A percentile compares a stretch with the other conserved stretches of the same genome.
Conservation (phyloP, 345 rosid genomes). For the Passiflora organensis region DNA sequence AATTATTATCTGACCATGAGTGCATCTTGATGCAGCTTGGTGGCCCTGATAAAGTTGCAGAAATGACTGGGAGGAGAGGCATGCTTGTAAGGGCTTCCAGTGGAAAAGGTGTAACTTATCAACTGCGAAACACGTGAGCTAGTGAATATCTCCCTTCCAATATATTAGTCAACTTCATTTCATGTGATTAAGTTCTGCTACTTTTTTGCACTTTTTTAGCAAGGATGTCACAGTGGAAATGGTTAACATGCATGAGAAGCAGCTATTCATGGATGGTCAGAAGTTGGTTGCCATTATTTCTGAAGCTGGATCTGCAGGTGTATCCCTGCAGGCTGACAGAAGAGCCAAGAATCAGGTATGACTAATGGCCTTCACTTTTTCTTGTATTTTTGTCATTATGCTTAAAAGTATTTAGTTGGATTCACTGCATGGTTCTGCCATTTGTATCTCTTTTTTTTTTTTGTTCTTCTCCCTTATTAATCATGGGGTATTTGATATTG, state of each 20-base stretch:
- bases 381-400: not conserved
- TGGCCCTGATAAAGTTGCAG: conserved; percentile 96
- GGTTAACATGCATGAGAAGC: conserved; percentile 99
- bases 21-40: conserved; percentile 65
- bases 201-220: conserved; percentile 35
- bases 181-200: conserved; percentile 16
- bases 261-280: conserved; percentile 97
- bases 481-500: conserved; percentile 7
- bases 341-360: conserved; percentile 85
- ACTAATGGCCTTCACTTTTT: too few species aligned
- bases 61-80: conserved; percentile 97
- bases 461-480: not conserved
- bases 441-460: not conserved
- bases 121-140: conserved; percentile 91
- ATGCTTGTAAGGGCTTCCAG: conserved; percentile 94
- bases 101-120: conserved; percentile 98
- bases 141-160: conserved; percentile 4
- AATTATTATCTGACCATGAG: conserved; percentile 16
- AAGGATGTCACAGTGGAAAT: conserved; percentile 96
- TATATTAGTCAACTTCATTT: conserved; percentile 6
- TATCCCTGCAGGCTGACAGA: conserved; percentile 96
- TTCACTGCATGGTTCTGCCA: not conserved
- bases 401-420: not conserved
- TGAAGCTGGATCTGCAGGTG: conserved; percentile 99
- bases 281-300: conserved; percentile 90